Evolutionary conservation across 148 eudicot genomes (phyloP).

Genomic region (Agrostemma githago): DNA sequence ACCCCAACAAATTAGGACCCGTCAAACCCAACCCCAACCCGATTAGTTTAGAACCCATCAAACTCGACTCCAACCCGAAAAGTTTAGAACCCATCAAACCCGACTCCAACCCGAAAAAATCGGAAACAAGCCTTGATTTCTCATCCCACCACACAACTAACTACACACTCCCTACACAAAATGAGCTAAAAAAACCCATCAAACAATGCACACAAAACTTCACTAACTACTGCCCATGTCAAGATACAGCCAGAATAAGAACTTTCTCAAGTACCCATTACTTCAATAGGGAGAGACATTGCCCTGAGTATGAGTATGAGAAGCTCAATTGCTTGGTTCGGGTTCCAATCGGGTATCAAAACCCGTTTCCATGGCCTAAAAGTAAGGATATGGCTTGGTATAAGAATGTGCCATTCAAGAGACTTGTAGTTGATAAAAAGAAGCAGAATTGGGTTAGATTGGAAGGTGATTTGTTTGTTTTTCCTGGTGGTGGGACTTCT

Average conservation of each 20-base stretch:
- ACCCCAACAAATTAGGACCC: too few species aligned
- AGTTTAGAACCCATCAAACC: too few species aligned
- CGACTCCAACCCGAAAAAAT: not conserved
- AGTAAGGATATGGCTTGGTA: conserved; percentile 58
- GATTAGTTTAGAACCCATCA: too few species aligned
- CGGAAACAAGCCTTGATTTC: conserved; percentile 28
- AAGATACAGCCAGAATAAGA: conserved; percentile 25
- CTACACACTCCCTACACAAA: conserved; percentile 1
- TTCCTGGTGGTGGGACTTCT: conserved; percentile 62
- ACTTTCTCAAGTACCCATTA: conserved; percentile 7
- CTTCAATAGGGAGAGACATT: conserved; percentile 57
- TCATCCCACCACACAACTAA: conserved; percentile 26
- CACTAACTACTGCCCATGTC: conserved; percentile 47
- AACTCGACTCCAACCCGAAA: too few species aligned
- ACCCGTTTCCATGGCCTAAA: conserved; percentile 53
- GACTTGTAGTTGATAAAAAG: conserved; percentile 32
- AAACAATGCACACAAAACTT: conserved; percentile 31
- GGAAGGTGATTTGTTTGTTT: conserved; percentile 37
- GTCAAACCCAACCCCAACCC: too few species aligned
- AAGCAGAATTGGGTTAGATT: conserved; percentile 51
- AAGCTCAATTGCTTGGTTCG: conserved; percentile 48
- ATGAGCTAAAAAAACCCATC: conserved; percentile 16
- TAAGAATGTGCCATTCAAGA: conserved; percentile 42
- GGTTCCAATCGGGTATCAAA: conserved; percentile 39
- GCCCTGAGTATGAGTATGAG: conserved; percentile 35